Evolutionary conservation across 2,329 filamentous ascomycete species (phyloP), one percentile per base, ranked within the genome.

Genomic region (Ophiocordyceps camponoti-leonardi): DNA sequence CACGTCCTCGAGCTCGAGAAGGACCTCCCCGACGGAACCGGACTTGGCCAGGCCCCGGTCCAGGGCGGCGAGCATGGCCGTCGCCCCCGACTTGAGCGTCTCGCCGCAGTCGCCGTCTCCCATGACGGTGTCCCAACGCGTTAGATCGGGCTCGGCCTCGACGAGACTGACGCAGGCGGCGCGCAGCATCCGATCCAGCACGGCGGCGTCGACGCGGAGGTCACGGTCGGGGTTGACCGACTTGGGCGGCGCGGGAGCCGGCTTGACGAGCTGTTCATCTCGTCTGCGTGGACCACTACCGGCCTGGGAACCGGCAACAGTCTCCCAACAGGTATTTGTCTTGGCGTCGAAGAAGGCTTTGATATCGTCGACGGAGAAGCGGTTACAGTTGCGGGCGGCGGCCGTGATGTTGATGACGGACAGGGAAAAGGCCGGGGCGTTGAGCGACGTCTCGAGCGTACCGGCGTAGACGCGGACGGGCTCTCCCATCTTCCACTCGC

Each of bases 391-490:
- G 43, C 54, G 54, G 0, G 71, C 65, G 0, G 68, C 66, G 1
- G 65, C 67, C 0, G 69, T 68, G 37, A 78, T 56, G 56, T 79
- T 83, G 53, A 83, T 62, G 43, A 85, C 31, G 4, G 79, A 81
- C 6, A 85, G 69, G 14, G 77, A 81, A 55, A 85, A 85, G 0
- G 79, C 81, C 0, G 80, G 72, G 0, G 79, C 81, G 51, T 85
- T 84, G 53, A 86, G 69, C 16, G 78, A 83, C 0, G 81, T 84
- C 69, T 84, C 82, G 46, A 80, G 71, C 26, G 75, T 78, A 1
- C 81, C 81, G 0, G 70, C 64, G 44, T 75, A 68, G 44, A 82
- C 69, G 28, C 81, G 67, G 4, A 67, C 66, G 0, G 73, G 72
- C 42, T 62, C 58, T 42, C 62, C 58, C 5, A 75, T 64, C 6